These are phyloP conservation scores for Verticillium nonalfalfae DNA, from an alignment of 2,329 filamentous ascomycete genomes.

Conservation along the genomic window DNA sequence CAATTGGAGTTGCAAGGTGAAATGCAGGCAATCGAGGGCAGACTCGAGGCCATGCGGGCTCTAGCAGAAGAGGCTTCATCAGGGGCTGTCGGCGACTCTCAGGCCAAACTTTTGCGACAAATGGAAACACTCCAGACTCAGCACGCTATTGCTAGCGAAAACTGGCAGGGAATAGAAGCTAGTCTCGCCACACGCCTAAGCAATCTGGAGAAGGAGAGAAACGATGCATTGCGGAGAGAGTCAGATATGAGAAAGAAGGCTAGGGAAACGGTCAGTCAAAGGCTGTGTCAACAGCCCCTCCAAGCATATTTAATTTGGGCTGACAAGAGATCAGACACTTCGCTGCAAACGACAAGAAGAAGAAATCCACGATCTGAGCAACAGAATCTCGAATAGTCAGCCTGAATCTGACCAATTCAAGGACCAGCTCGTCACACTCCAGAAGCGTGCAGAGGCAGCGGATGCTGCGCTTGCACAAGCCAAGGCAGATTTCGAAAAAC, in stretches of 20 bases:
- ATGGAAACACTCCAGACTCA: slow-evolving; percentile 95
- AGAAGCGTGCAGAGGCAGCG: slow-evolving; percentile 57
- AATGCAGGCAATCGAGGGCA: slow-evolving; percentile 71
- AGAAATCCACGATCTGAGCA: slow-evolving; percentile 67
- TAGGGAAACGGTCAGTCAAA: slow-evolving; percentile 69
- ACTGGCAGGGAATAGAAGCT: slow-evolving; percentile 94
- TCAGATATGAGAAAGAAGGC: slow-evolving; percentile 84
- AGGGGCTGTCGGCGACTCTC: slow-evolving; percentile 71
- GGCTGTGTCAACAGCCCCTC: neutral
- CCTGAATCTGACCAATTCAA: slow-evolving; percentile 57
- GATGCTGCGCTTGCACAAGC: slow-evolving; percentile 57
- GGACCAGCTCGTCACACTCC: slow-evolving; percentile 54
- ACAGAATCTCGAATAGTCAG: slow-evolving; percentile 56
- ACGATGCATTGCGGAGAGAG: slow-evolving; percentile 78
- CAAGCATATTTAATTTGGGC: neutral
- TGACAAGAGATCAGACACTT: slow-evolving; percentile 41
- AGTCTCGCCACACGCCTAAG: slow-evolving; percentile 73
- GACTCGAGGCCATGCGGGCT: slow-evolving; percentile 79
- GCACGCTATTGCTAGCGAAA: slow-evolving; percentile 88
- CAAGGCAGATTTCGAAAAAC: slow-evolving; percentile 42
- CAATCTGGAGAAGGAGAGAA: slow-evolving; percentile 80
- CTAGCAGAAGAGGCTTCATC: slow-evolving; percentile 87
- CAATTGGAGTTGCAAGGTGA: slow-evolving; percentile 81
- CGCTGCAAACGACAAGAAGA: slow-evolving; percentile 68
- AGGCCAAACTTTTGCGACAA: slow-evolving; percentile 85